Conservation (phyloP, 768 basidiomycete genomes). For the Serendipita sp. region DNA sequence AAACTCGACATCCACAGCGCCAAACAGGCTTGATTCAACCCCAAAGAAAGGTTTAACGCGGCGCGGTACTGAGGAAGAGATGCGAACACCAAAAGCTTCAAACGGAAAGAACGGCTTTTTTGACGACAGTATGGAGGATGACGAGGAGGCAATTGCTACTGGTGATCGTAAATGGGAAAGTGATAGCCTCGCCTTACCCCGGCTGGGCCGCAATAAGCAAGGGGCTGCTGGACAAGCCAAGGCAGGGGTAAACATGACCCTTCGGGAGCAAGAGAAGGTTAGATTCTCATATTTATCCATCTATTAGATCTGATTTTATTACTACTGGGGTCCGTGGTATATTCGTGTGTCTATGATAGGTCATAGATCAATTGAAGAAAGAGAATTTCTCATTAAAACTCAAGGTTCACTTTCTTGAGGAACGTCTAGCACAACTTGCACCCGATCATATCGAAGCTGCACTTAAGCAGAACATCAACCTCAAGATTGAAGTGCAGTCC, state of each 20-base stretch:
- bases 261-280: conserved; percentile 95
- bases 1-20: not conserved
- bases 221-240: conserved; percentile 12
- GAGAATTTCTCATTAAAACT: conserved; percentile 96
- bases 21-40: not conserved
- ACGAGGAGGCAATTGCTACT: not conserved
- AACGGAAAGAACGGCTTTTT: not conserved
- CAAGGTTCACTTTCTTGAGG: conserved; percentile 88
- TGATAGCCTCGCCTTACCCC: not conserved
- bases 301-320: not conserved
- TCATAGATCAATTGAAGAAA: conserved; percentile 88
- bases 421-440: conserved; percentile 73
- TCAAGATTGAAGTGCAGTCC: conserved; percentile 84
- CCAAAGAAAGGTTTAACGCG: not conserved
- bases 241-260: conserved; percentile 42
- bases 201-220: not conserved
- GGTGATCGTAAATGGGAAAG: conserved; percentile 3
- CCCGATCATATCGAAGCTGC: conserved; percentile 87
- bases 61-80: not conserved
- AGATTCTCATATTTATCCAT: conserved; percentile 10
- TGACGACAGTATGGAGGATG: not conserved
- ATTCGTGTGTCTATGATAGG: conserved; percentile 29
- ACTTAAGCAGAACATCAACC: conserved; percentile 79
- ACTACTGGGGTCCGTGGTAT: not conserved
- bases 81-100: not conserved